Percentiles rank a stretch among this genome's conserved stretches.
Conservation (phyloP, 1,284 basidiomycete genomes). For the Fomitopsis pinicola region DNA sequence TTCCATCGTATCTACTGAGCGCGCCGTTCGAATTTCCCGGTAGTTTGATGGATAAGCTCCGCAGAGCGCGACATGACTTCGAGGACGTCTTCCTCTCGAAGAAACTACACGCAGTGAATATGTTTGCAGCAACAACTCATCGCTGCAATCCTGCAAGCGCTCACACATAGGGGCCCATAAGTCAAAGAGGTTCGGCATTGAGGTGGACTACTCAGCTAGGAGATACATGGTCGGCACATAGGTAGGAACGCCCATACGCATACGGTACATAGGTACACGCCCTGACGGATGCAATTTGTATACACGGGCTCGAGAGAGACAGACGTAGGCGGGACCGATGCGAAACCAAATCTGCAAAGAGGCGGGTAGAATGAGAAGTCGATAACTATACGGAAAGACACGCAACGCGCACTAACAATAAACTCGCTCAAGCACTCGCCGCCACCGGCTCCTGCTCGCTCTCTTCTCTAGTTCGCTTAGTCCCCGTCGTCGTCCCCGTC, state of each 20-base stretch:
- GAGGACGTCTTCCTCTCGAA: too few relatives aligned
- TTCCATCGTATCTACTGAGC: too few relatives aligned
- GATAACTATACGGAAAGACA: not conserved
- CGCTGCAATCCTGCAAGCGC: not conserved
- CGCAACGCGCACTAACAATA: not conserved
- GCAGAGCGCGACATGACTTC: too few relatives aligned
- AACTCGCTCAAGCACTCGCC: not conserved
- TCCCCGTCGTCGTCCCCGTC: conserved; percentile 3
- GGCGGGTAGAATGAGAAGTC: not conserved
- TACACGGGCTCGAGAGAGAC: not conserved
- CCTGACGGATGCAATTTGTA: not conserved
- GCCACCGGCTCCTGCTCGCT: not conserved
- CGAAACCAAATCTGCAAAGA: not conserved
- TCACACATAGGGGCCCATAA: not conserved
- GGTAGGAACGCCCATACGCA: not conserved
- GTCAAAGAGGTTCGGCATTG: not conserved
- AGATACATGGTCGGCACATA: not conserved
- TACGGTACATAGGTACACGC: not conserved
- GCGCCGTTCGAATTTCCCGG: too few relatives aligned
- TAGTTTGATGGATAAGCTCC: too few relatives aligned
- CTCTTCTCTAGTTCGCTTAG: conserved; percentile 8
- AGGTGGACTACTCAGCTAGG: not conserved
- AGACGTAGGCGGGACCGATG: not conserved
- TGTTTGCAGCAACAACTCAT: too few relatives aligned
- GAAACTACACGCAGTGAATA: too few relatives aligned